Evolutionary conservation across 441 rosid species (phyloP).

Genomic region (Geranium incanum): DNA sequence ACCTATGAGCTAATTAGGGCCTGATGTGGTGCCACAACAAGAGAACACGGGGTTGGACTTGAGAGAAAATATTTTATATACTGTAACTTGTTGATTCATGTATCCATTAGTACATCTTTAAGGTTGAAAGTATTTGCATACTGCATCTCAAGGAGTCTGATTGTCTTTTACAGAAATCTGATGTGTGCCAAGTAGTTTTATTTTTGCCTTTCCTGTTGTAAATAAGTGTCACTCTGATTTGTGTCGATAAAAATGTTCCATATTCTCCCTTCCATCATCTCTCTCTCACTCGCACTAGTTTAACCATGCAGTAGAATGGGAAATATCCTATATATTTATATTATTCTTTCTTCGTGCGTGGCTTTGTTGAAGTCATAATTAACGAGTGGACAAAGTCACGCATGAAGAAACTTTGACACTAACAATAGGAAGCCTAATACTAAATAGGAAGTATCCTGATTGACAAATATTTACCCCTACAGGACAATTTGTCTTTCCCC

Average conservation of each 20-base stretch:
- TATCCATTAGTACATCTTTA: background rate
- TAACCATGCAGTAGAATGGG: background rate
- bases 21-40: background rate
- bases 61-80: background rate
- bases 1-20: background rate
- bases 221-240: background rate
- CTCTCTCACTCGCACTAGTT: background rate
- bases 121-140: background rate
- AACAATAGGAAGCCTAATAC: too few relatives aligned
- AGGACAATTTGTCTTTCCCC: slow-evolving; percentile 93
- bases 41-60: background rate
- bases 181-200: background rate
- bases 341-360: background rate
- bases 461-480: slow-evolving; percentile 12
- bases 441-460: too few relatives aligned
- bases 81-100: background rate
- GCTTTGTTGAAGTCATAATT: too few relatives aligned
- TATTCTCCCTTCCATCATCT: background rate
- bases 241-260: background rate
- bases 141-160: background rate
- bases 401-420: too few relatives aligned
- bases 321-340: background rate
- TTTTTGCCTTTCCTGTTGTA: background rate
- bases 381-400: too few relatives aligned
- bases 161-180: background rate